Percentiles rank a stretch among this genome's conserved stretches.
phyloP scores from a whole-genome alignment of 495 filamentous ascomycete genomes.

The Cenococcum geophilum region DNA sequence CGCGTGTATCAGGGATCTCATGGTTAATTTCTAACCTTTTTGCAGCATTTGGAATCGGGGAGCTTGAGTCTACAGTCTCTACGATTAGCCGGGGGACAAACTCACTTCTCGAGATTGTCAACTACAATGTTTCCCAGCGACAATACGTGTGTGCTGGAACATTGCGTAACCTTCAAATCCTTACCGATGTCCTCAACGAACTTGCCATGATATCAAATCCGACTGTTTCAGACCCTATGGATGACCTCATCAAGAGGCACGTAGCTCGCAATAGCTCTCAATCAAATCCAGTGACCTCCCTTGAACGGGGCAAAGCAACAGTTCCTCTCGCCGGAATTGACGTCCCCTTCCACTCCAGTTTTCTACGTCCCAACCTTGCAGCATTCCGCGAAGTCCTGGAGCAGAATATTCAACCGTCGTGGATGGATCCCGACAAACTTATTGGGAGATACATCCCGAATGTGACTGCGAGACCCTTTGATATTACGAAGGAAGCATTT shows the following conservation, averaged over 20 bases:
- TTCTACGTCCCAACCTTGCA: constrained; percentile 94
- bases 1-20: too few relatives aligned
- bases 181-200: constrained; percentile 88
- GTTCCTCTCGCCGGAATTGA: constrained; percentile 96
- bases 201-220: constrained; percentile 78
- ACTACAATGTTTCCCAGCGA: constrained; percentile 97
- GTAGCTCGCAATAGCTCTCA: constrained; percentile 81
- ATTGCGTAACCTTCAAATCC: constrained; percentile 86
- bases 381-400: constrained; percentile 94
- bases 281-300: constrained; percentile 67
- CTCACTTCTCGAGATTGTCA: constrained; percentile 98
- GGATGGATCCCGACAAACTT: constrained; percentile 91
- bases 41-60: constrained; percentile 86
- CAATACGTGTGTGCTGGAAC: constrained; percentile 98
- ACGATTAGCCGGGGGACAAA: constrained; percentile 85
- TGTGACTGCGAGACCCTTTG: constrained; percentile 91
- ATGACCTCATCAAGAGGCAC: constrained; percentile 77
- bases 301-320: constrained; percentile 92
- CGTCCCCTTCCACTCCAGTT: constrained; percentile 97
- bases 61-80: constrained; percentile 88
- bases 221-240: constrained; percentile 73
- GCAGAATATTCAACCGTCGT: constrained; percentile 99
- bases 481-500: constrained; percentile 96
- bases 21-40: too few relatives aligned
- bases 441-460: constrained; percentile 99